Base-by-base conservation (phyloP, 2,329 filamentous ascomycete species). In the Colletotrichum sidae region DNA sequence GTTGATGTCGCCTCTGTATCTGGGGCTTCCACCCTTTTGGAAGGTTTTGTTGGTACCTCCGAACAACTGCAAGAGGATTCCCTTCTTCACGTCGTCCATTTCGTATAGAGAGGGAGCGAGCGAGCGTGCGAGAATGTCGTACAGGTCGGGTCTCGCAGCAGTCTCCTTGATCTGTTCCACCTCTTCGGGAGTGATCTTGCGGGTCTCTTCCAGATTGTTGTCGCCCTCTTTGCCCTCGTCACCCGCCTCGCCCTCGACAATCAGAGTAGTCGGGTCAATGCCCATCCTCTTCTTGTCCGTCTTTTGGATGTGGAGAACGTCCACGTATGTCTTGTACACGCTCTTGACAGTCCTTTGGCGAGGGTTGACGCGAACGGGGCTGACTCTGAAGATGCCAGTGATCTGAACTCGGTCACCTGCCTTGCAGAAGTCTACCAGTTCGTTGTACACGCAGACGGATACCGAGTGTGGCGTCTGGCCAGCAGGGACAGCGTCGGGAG, bases 1-100 rank as follows among this genome's bases (percentile, higher is more conserved):
- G 76, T 99, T 99, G 82, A 99, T 97, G 78, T 99, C 96, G 68
- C 96, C 96, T 82, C 96, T 89, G 77, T 99, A 99, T 72, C 92
- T 94, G 7, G 96, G 96, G 74, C 92, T 97, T 63, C 94, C 96
- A 60, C 96, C 96, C 79, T 97, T 98, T 65, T 97, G 88, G 77
- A 99, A 99, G 1, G 92, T 93, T 81, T 99, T 99, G 83, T 99
- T 99, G 39, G 96, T 97, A 61, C 96, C 96, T 42, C 96, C 95
- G 75, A 99, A 99, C 45, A 99, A 88, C 74, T 99, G 96, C 4
- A 99, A 88, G 10, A 99, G 84, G 67, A 99, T 97, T 10, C 96
- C 96, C 80, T 99, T 99, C 84, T 99, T 99, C 52, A 98, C 94
- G 73, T 99, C 96, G 71, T 99, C 96, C 90, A 97, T 92, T 79